These are phyloP conservation scores for Fusarium papillatum DNA, from an alignment of 2,329 filamentous ascomycete genomes.

Conservation along the genomic window DNA sequence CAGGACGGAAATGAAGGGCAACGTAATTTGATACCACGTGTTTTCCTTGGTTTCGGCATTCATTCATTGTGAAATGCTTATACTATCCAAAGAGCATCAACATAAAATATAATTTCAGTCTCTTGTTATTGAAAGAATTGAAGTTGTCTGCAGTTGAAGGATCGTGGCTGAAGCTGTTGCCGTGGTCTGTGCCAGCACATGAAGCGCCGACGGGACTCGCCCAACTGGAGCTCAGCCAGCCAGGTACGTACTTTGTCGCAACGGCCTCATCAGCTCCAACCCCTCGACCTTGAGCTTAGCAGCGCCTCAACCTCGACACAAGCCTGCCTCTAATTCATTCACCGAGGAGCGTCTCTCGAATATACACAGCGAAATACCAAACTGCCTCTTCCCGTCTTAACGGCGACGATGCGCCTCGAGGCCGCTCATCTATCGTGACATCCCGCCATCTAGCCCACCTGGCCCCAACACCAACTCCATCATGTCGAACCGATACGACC, in stretches of 20 bases:
- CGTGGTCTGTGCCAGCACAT: slow-evolving; percentile 10
- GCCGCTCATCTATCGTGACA: slow-evolving; percentile 28
- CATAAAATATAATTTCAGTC: not conserved
- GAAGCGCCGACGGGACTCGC: not conserved
- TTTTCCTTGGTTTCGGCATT: not conserved
- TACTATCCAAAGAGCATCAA: not conserved
- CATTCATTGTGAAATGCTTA: slow-evolving; percentile 10
- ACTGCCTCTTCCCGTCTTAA: not conserved
- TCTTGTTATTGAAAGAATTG: not conserved
- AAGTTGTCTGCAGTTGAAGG: not conserved
- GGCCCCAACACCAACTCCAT: slow-evolving; percentile 36
- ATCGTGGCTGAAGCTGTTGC: slow-evolving; percentile 4
- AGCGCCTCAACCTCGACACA: not conserved
- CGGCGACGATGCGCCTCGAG: slow-evolving; percentile 41
- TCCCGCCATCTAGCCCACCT: slow-evolving; percentile 19
- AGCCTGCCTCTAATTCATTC: not conserved
- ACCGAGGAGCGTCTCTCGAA: not conserved
- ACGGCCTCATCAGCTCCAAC: slow-evolving; percentile 20
- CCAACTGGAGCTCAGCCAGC: not conserved
- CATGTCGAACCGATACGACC: slow-evolving; percentile 68
- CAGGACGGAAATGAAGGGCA: not conserved
- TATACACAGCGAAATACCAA: not conserved
- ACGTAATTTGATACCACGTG: slow-evolving; percentile 27
- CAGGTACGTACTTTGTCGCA: slow-evolving; percentile 26
- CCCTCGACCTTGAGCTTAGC: slow-evolving; percentile 27